A percentile compares a stretch with the other conserved stretches of the same genome.
Conservation (phyloP, 208 protist genomes). For the Jaenimonas drosophilae region DNA sequence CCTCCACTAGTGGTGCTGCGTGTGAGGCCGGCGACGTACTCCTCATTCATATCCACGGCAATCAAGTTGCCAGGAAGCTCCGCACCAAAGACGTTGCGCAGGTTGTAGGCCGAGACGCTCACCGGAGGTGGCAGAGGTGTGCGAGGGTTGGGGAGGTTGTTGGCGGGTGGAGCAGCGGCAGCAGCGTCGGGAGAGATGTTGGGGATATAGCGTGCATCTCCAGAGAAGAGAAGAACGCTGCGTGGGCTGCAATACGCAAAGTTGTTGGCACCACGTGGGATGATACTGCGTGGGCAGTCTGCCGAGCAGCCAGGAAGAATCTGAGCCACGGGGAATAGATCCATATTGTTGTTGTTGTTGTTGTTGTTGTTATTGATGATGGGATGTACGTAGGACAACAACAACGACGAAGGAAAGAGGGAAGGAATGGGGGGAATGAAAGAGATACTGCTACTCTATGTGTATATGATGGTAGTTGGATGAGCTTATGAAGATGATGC, state of each 20-base stretch:
- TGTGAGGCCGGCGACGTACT: background rate
- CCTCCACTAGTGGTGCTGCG: background rate
- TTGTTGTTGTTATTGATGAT: slow-evolving; percentile 4
- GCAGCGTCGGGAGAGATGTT: no score
- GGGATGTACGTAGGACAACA: slow-evolving; percentile 3
- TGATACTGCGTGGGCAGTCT: background rate
- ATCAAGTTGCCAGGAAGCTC: background rate
- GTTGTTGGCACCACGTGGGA: background rate
- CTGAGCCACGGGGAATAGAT: background rate
- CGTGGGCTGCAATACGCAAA: background rate
- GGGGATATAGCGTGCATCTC: no score
- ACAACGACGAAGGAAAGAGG: slow-evolving; percentile 3
- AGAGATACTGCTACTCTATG: background rate
- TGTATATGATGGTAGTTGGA: background rate
- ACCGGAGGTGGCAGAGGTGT: no score
- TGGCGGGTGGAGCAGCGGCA: background rate
- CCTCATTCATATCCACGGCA: background rate
- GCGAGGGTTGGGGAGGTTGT: background rate
- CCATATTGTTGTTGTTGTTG: slow-evolving; percentile 4
- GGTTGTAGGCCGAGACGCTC: background rate
- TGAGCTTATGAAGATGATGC: background rate
- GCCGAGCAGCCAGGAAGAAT: background rate
- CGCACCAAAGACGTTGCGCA: background rate
- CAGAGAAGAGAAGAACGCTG: background rate
- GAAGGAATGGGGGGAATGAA: background rate